Base-by-base conservation (phyloP, 805 yeast genomes). In the Cyberlindnera maclurae region DNA sequence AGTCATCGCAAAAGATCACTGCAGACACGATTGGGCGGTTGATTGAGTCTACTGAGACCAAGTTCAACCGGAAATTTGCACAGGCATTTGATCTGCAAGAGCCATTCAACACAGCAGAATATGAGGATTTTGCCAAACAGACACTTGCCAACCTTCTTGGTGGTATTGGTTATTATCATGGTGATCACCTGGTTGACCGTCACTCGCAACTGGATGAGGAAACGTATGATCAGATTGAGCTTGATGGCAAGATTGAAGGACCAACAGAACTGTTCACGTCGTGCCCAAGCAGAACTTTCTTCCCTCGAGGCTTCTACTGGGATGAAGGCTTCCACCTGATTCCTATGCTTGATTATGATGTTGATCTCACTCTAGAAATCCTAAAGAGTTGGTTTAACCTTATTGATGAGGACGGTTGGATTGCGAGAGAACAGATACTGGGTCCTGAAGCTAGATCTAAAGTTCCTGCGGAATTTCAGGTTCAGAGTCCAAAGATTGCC, bases 251-350 rank as follows among this genome's bases (percentile, higher is more conserved):
- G n/a, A 60, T 67, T 12, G 95, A 85, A 52, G 93, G 89, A 0
- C 95, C 96, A 2, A 62, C 65, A 43, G 85, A 80, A 46, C 62
- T 93, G 35, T 85, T 88, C 52, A 74, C 93, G 0, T 69, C 87
- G 16, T 93, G 87, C 26, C 98, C 98, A 3, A 85, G 96, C 35
- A 71, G 98, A 37, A 86, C 95, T 1, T 86, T 85, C 54, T 93
- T 93, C 61, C 97, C 98, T 4, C 72, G 98, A 46, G 98, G 98
- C 0, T 93, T 93, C 55, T 87, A 85, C 55, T 93, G 98, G 98
- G 98, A 93, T 61, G 98, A 93, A 62, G 98, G 98, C 0, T 93
- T 93, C 61, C 96, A 90, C 58, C 66, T 90, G 43, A 65, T 89
- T 30, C 95, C 95, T 7, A 65, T 93, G 29, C 60, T 84, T 49